Percentiles rank a stretch among this genome's conserved stretches.
These are phyloP conservation scores for Emericellopsis atlantica DNA, from an alignment of 2,329 filamentous ascomycete genomes.

Conservation along the genomic window DNA sequence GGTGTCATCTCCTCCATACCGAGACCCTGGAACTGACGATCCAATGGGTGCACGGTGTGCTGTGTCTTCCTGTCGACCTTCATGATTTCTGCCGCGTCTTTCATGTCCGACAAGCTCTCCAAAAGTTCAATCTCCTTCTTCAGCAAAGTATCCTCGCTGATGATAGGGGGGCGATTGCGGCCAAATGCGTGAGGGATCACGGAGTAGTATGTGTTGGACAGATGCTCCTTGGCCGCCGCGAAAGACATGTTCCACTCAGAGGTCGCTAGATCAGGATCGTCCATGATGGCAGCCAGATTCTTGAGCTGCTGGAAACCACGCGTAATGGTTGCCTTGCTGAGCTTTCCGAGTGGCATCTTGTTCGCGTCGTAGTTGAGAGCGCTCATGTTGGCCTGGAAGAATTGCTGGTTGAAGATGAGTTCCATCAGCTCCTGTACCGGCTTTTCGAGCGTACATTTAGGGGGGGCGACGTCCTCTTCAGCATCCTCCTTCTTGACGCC, in stretches of 20 bases:
- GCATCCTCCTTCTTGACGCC: constrained; percentile 20
- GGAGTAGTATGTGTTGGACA: constrained; percentile 72
- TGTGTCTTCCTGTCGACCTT: constrained; percentile 42
- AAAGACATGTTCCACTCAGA: constrained; percentile 26
- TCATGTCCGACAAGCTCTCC: constrained; percentile 76
- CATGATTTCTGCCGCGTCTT: constrained; percentile 67
- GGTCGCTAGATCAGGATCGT: constrained; percentile 32
- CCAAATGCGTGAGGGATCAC: constrained; percentile 75
- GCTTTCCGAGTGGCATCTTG: constrained; percentile 73
- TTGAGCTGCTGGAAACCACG: constrained; percentile 68
- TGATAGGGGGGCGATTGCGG: constrained; percentile 58
- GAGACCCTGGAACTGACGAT: constrained; percentile 60
- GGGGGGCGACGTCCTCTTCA: constrained; percentile 17
- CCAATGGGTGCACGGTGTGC: constrained; percentile 49
- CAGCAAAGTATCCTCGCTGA: constrained; percentile 40
- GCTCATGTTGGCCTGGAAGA: constrained; percentile 55
- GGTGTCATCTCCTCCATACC: constrained; percentile 66
- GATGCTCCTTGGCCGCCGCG: constrained; percentile 35
- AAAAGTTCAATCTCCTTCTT: constrained; percentile 71
- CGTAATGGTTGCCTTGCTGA: constrained; percentile 66
- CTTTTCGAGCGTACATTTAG: constrained; percentile 43
- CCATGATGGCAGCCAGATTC: constrained; percentile 56
- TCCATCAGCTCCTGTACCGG: constrained; percentile 58
- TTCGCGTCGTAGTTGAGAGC: constrained; percentile 59
- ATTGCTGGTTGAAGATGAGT: constrained; percentile 71